A percentile compares a stretch with the other conserved stretches of the same genome.
Conservation (phyloP, 257 asterid species). For the Misopates orontium region DNA sequence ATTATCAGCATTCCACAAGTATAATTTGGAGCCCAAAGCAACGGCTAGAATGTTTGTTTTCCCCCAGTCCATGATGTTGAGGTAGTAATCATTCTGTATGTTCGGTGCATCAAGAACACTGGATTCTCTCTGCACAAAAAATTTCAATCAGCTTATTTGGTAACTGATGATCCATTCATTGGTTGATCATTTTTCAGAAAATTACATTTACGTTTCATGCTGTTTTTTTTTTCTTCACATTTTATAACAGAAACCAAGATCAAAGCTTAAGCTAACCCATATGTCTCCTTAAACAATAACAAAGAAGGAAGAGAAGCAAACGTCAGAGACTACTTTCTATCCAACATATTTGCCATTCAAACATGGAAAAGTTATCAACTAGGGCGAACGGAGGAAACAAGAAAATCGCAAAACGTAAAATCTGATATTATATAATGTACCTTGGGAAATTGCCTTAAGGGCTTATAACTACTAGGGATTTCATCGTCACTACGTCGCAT, state of each 20-base stretch:
- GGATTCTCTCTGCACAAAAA: conserved; percentile 45
- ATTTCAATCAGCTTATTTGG: neutral
- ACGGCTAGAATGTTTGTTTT: conserved; percentile 55
- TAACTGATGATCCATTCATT: too few relatives aligned
- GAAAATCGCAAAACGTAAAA: conserved; percentile 3
- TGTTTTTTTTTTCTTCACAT: too few relatives aligned
- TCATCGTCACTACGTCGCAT: conserved; percentile 48
- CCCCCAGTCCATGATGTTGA: conserved; percentile 78
- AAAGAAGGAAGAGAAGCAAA: too few relatives aligned
- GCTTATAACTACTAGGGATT: conserved; percentile 27
- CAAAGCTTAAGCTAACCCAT: too few relatives aligned
- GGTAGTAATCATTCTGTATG: conserved; percentile 55
- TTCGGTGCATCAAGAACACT: conserved; percentile 59
- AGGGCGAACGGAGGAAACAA: neutral
- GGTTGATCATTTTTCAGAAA: too few relatives aligned
- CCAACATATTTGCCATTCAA: neutral
- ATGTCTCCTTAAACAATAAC: too few relatives aligned
- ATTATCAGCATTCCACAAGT: conserved; percentile 50
- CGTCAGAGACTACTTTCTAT: too few relatives aligned
- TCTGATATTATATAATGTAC: conserved; percentile 28
- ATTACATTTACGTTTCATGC: too few relatives aligned
- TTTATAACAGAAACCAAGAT: too few relatives aligned
- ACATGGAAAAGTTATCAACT: neutral
- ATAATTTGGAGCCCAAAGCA: conserved; percentile 51
- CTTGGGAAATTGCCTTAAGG: conserved; percentile 51